Percentiles rank a stretch among this genome's conserved stretches.
These are phyloP conservation scores for Chaetomium cochliodes DNA, from an alignment of 495 filamentous ascomycete species.

Conservation along the genomic window DNA sequence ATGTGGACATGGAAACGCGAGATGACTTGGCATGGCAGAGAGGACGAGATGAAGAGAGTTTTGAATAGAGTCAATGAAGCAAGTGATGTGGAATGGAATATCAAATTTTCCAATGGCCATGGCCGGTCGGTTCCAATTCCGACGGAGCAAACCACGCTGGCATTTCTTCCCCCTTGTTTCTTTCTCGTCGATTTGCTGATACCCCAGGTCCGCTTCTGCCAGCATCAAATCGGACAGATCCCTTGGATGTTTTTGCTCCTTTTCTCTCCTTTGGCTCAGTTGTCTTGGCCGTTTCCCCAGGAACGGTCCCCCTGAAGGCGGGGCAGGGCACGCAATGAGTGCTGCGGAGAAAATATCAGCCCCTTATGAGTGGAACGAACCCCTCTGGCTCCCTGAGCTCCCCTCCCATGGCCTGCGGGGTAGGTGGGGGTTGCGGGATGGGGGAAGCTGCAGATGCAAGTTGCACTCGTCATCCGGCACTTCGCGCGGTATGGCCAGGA, in stretches of 20 bases:
- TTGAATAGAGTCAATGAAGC: background rate
- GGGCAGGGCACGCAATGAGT: background rate
- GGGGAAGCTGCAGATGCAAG: conserved; percentile 2
- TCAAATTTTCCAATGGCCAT: background rate
- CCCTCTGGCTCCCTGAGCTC: background rate
- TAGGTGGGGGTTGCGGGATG: conserved; percentile 1
- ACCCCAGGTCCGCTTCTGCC: too few relatives aligned
- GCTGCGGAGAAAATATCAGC: background rate
- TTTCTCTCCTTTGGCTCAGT: background rate
- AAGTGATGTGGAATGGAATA: background rate
- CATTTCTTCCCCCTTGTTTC: too few relatives aligned
- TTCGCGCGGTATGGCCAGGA: conserved; percentile 8
- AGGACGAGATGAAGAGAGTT: background rate
- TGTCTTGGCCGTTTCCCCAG: background rate
- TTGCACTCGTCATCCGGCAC: conserved; percentile 16
- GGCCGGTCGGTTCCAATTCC: background rate
- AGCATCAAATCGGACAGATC: too few relatives aligned
- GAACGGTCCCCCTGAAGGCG: background rate
- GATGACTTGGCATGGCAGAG: background rate
- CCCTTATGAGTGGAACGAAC: background rate
- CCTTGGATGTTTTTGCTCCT: background rate
- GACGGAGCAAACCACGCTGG: too few relatives aligned
- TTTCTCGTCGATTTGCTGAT: too few relatives aligned
- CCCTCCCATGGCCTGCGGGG: background rate
- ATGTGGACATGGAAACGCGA: background rate